Evolutionary conservation across 352 stramenopile genomes (phyloP), one percentile per base, ranked within the genome.

Genomic region (Phytophthora citricola): DNA sequence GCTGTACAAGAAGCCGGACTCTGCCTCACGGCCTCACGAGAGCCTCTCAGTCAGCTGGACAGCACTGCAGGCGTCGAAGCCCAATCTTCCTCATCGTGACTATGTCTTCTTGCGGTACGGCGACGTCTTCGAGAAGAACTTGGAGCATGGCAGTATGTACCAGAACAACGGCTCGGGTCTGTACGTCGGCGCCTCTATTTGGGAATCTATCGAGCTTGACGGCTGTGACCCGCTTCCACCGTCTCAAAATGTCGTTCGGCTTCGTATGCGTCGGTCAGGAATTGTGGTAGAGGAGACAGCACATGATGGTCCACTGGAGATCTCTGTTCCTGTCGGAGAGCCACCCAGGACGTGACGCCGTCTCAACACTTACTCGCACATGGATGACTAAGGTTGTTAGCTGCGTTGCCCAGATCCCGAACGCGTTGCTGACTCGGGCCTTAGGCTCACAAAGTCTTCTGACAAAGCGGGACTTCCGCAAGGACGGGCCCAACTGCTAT

Each of bases 311-410:
- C 29, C 57, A 0, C 58, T 93, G 17, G 77, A 87, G 58, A 80
- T 95, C 43, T 24, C 69, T 95, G 17, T 94, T 77, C 41, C 38
- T 95, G 11, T 92, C 82, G 2, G 87, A 95, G 54, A 71, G 79
- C n/a, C 87, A 95, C 58, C 75, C 85, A 1, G 87, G 85, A 7
- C 79, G 87, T 22, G 84, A 84, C 11, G 45, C 78, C 0, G 87
- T 95, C 22, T 92, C 83, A 0, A 88, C 82, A 31, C 65, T 95
- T 3, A 94, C 87, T 1, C 86, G 87, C 51, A 53, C 62, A 3
- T 95, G 87, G 87, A 95, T 95, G 87, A 91, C 81, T 24, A 95
- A 94, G 58, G 65, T 95, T 53, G 84, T 95, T 61, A 77, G 78
- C 63, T 90, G 85, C 57, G 84, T 90, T 10, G 43, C 68, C 9